A percentile compares a stretch with the other conserved stretches of the same genome.
These are phyloP conservation scores for Tolypocladium ovalisporum DNA, from an alignment of 2,329 filamentous ascomycete genomes.

Conservation along the genomic window DNA sequence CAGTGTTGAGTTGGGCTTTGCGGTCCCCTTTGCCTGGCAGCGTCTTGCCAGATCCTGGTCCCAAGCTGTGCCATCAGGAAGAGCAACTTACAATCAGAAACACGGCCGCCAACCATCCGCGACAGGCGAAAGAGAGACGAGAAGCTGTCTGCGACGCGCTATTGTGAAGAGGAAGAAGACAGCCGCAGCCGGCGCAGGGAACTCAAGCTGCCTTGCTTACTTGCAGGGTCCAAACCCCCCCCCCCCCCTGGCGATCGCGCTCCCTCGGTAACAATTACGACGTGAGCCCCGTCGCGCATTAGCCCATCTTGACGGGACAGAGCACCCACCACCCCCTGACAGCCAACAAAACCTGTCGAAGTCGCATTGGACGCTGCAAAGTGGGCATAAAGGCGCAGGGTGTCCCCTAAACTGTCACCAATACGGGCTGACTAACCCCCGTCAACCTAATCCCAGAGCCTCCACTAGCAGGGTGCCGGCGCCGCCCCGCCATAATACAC, in stretches of 20 bases:
- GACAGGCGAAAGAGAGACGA: neutral
- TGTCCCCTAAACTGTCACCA: neutral
- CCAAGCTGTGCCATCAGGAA: neutral
- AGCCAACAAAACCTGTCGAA: no score
- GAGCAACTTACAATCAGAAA: neutral
- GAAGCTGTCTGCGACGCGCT: neutral
- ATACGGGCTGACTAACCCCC: neutral
- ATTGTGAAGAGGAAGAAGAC: neutral
- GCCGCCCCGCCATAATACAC: conserved; percentile 5
- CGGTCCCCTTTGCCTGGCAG: neutral
- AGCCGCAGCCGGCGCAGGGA: neutral
- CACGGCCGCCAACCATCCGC: neutral
- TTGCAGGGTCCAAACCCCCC: no score
- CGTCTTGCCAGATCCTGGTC: neutral
- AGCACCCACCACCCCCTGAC: neutral
- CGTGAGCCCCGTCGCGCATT: neutral
- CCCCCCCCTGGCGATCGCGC: no score
- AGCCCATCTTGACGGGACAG: neutral
- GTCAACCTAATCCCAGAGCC: neutral
- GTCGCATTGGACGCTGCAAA: neutral
- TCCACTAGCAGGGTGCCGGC: neutral
- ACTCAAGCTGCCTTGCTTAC: neutral
- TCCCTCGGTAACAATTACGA: neutral
- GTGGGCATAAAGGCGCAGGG: neutral
- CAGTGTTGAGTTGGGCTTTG: neutral